phyloP scores from a whole-genome alignment of 352 stramenopile species.

The Phytophthora agathidicida region DNA sequence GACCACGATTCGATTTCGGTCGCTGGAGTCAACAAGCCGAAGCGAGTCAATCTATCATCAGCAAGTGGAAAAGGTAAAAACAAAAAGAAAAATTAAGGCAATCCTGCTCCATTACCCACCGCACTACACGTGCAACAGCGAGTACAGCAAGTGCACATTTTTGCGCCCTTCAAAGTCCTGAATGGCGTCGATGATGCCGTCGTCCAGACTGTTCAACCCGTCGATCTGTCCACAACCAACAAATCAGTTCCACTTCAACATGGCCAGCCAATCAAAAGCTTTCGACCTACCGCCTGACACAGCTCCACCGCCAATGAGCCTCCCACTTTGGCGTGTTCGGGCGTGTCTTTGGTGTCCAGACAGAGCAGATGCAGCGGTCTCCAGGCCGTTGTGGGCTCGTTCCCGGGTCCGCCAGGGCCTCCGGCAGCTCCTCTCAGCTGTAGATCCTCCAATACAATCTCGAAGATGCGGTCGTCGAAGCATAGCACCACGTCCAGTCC shows the following conservation, averaged over 20 bases:
- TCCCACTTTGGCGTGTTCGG: conserved; percentile 85
- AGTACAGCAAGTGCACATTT: conserved; percentile 72
- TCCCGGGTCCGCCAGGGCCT: conserved; percentile 24
- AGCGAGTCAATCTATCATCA: conserved; percentile 38
- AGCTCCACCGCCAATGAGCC: conserved; percentile 80
- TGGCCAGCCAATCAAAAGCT: not conserved
- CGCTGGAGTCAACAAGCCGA: conserved; percentile 43
- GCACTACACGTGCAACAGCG: conserved; percentile 60
- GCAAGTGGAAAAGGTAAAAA: conserved; percentile 46
- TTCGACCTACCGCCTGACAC: conserved; percentile 54
- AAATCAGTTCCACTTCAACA: not conserved
- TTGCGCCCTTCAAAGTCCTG: conserved; percentile 63
- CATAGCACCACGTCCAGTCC: conserved; percentile 87
- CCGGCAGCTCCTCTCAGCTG: conserved; percentile 55
- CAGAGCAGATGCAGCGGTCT: conserved; percentile 83
- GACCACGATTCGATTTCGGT: conserved; percentile 35
- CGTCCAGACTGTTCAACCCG: conserved; percentile 45
- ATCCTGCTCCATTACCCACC: not conserved
- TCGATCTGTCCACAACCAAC: conserved; percentile 50
- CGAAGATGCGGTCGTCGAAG: conserved; percentile 91
- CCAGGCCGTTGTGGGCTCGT: conserved; percentile 53
- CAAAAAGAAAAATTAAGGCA: not conserved
- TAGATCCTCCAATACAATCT: conserved; percentile 86
- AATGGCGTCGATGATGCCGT: conserved; percentile 58
- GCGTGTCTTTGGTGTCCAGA: conserved; percentile 89